phyloP scores from a whole-genome alignment of 164 flowering plant genomes.

The Pachysandra terminalis region DNA sequence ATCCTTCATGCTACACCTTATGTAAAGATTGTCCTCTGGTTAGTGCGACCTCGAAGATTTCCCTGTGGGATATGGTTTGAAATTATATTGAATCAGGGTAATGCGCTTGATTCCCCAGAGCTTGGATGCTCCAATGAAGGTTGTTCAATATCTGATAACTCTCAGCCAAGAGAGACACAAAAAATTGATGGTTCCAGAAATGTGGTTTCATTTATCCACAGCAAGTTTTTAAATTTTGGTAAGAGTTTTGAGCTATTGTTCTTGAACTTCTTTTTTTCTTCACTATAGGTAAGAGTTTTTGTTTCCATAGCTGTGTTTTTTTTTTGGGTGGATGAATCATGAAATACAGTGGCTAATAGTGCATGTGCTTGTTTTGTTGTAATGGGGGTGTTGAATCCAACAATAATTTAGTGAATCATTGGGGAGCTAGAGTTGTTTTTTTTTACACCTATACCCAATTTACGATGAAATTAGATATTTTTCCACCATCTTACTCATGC shows the following conservation, averaged over 20 bases:
- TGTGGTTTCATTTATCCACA: slow-evolving; percentile 54
- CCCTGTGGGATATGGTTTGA: slow-evolving; percentile 93
- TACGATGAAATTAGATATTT: no score
- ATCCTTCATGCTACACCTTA: slow-evolving; percentile 82
- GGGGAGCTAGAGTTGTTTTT: no score
- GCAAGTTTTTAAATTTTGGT: slow-evolving; percentile 61
- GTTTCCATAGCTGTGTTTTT: no score
- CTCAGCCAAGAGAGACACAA: slow-evolving; percentile 11
- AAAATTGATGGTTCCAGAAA: slow-evolving; percentile 11
- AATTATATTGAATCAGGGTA: slow-evolving; percentile 25
- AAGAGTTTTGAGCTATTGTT: slow-evolving; percentile 20
- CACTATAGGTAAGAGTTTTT: no score
- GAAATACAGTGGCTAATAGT: no score
- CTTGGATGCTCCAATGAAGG: slow-evolving; percentile 4
- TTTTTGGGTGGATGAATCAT: not conserved
- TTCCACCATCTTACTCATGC: no score
- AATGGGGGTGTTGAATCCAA: not conserved
- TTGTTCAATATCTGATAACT: slow-evolving; percentile 12
- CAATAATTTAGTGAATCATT: not conserved
- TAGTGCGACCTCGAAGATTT: slow-evolving; percentile 60
- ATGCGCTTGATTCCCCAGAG: slow-evolving; percentile 16
- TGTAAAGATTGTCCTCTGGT: slow-evolving; percentile 62
- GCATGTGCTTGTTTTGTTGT: not conserved
- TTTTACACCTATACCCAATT: no score
- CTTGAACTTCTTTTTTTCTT: no score